phyloP scores from a whole-genome alignment of 768 basidiomycete species.

The Russula ochroleuca region DNA sequence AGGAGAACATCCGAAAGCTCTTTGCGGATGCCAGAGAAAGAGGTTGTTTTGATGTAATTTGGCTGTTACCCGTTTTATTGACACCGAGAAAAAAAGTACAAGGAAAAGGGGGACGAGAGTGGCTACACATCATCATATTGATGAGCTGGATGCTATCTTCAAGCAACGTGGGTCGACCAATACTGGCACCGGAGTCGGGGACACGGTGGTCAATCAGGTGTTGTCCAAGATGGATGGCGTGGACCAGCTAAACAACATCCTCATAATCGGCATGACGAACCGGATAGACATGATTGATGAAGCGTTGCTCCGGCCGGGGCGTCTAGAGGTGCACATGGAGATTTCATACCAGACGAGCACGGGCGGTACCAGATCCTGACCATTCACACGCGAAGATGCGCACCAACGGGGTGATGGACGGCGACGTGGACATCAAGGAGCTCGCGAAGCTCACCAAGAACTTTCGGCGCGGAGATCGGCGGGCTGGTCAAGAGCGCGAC shows the following conservation, averaged over 20 bases:
- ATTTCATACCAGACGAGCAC: constrained; percentile 93
- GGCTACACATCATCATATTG: constrained; percentile 98
- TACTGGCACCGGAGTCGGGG: constrained; percentile 94
- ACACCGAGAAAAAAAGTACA: constrained; percentile 59
- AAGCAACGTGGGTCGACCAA: constrained; percentile 95
- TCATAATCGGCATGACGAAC: constrained; percentile 99
- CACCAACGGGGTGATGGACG: constrained; percentile 82
- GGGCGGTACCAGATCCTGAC: constrained; percentile 91
- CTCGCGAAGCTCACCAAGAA: constrained; percentile 88
- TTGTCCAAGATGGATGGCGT: constrained; percentile 99
- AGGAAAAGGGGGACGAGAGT: constrained; percentile 95
- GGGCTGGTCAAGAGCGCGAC: constrained; percentile 98
- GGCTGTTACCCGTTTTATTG: background rate
- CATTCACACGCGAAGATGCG: constrained; percentile 98
- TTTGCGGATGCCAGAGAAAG: constrained; percentile 98
- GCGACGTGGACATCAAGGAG: constrained; percentile 76
- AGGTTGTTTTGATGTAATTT: constrained; percentile 46
- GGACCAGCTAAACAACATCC: constrained; percentile 96
- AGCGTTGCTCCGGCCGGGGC: constrained; percentile 92
- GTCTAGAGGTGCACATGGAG: constrained; percentile 99
- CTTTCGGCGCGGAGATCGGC: constrained; percentile 92
- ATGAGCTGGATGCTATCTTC: constrained; percentile 97
- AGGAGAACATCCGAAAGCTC: constrained; percentile 96
- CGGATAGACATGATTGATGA: constrained; percentile 99
- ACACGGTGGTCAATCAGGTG: constrained; percentile 97